Base-by-base conservation (phyloP, 2,329 filamentous ascomycete species). In the Colletotrichum eremochloae region DNA sequence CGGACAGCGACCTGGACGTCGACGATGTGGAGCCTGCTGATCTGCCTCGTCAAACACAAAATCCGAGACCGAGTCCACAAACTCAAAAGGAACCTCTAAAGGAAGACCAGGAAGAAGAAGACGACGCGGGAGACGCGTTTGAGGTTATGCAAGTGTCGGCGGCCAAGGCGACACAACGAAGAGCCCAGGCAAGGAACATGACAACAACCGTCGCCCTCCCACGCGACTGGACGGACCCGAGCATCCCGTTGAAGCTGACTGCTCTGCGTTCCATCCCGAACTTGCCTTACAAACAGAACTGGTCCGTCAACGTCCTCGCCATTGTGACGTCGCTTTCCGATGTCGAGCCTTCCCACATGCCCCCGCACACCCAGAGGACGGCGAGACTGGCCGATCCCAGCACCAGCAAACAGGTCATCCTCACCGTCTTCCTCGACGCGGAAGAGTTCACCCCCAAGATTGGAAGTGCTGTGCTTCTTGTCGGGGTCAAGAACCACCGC, bases 251-350 rank as follows among this genome's bases (percentile, higher is more conserved):
- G 20, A 89, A 86, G 74, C 84, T 90, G 38, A 89, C 87, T 0
- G 81, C 82, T 4, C 81, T 90, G 15, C 82, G 82, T 58, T 80
- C 84, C 8, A 85, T 90, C 61, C 86, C 87, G 0, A 80, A 84
- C 71, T 82, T 90, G 1, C 87, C 87, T 1, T 89, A 87, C 78
- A 85, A 85, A 65, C 87, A 89, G 71, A 90, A 90, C 76, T 90
- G 87, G 87, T 86, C 85, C 57, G 84, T 86, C 77, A 89, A 89
- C 73, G 80, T 88, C 8, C 83, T 90, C 4, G 86, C 83, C 67
- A 81, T 90, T n/a, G 72, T 89, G 4, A 79, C 81, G 0, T 83
- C 83, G 1, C 78, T 89, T 4, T 86, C 85, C 0, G 81, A 80
- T 0, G 78, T 88, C 20, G 85, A 89, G 70, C 81, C 87, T 1